Conservation (phyloP, 2,329 filamentous ascomycete genomes). For the Aspergillus vadensis region DNA sequence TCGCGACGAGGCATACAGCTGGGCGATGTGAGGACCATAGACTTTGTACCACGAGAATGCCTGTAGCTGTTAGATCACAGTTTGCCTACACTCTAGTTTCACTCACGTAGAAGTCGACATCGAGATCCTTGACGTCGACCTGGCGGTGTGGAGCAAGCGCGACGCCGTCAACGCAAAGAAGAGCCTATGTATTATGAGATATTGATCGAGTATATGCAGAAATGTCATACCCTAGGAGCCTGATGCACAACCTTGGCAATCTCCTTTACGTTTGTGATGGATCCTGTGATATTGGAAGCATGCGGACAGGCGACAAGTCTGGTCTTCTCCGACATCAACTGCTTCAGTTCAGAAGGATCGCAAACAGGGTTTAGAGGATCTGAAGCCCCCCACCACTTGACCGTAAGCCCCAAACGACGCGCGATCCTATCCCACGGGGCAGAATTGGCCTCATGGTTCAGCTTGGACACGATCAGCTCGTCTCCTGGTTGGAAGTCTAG, state of each 20-base stretch:
- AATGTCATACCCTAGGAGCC: slow-evolving; percentile 42
- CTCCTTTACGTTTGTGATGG: slow-evolving; percentile 56
- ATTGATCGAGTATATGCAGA: no score
- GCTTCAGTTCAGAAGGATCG: slow-evolving; percentile 56
- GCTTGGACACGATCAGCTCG: slow-evolving; percentile 69
- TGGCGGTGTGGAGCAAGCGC: slow-evolving; percentile 73
- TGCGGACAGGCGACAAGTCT: slow-evolving; percentile 73
- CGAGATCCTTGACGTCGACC: slow-evolving; percentile 68
- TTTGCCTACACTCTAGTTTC: rapidly evolving
- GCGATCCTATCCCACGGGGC: slow-evolving; percentile 73
- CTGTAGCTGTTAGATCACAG: slow-evolving; percentile 11
- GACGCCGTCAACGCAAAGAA: slow-evolving; percentile 74
- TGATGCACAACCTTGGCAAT: slow-evolving; percentile 43
- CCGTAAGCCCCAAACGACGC: slow-evolving; percentile 56
- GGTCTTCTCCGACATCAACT: slow-evolving; percentile 64
- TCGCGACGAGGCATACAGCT: slow-evolving; percentile 64
- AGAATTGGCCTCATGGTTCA: slow-evolving; percentile 79
- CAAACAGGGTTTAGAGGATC: slow-evolving; percentile 60
- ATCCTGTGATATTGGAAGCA: slow-evolving; percentile 72
- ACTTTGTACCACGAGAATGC: slow-evolving; percentile 83
- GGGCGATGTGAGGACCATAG: slow-evolving; percentile 73
- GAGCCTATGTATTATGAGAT: slow-evolving; percentile 39
- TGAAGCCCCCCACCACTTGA: slow-evolving; percentile 70
- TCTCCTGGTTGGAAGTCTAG: slow-evolving; percentile 58
- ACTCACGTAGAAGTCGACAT: slow-evolving; percentile 68